These are phyloP conservation scores for Arthrobotrys entomopaga DNA, from an alignment of 2,329 filamentous ascomycete genomes.

Conservation along the genomic window DNA sequence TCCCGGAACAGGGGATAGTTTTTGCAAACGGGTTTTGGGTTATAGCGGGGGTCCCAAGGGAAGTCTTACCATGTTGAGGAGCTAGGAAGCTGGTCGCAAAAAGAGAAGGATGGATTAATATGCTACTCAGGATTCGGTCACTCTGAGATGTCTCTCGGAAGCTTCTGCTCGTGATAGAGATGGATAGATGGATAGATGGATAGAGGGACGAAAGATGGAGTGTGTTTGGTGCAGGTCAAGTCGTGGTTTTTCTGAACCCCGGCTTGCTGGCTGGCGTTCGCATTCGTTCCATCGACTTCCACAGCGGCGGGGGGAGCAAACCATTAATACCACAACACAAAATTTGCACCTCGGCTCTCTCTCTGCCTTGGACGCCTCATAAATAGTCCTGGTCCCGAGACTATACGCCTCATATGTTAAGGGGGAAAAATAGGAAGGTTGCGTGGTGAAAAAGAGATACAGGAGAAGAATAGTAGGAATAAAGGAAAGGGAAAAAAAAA, in stretches of 20 bases:
- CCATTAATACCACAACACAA: constrained; percentile 13
- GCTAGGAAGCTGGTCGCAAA: constrained; percentile 16
- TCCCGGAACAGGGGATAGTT: constrained; percentile 45
- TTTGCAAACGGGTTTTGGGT: constrained; percentile 7
- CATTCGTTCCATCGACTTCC: constrained; percentile 46
- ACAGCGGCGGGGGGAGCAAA: constrained; percentile 41
- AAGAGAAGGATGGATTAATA: neutral
- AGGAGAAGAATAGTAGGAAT: neutral
- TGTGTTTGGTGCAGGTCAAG: constrained; percentile 6
- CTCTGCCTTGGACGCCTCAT: neutral
- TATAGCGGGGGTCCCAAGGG: constrained; percentile 2
- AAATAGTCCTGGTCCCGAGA: too few relatives aligned
- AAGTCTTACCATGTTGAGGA: constrained; percentile 41
- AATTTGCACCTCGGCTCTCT: neutral
- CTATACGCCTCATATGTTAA: too few relatives aligned
- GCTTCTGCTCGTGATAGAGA: neutral
- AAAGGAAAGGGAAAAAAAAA: neutral
- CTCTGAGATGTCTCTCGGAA: neutral
- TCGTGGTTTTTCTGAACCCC: constrained; percentile 9
- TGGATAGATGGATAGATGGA: neutral
- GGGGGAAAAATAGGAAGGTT: too few relatives aligned
- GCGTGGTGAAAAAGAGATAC: neutral
- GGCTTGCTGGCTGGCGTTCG: constrained; percentile 9
- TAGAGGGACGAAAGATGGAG: constrained; percentile 12
- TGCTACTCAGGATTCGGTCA: too few relatives aligned